Conservation (phyloP, 129 eudicot genomes). For the Calendula officinalis region DNA sequence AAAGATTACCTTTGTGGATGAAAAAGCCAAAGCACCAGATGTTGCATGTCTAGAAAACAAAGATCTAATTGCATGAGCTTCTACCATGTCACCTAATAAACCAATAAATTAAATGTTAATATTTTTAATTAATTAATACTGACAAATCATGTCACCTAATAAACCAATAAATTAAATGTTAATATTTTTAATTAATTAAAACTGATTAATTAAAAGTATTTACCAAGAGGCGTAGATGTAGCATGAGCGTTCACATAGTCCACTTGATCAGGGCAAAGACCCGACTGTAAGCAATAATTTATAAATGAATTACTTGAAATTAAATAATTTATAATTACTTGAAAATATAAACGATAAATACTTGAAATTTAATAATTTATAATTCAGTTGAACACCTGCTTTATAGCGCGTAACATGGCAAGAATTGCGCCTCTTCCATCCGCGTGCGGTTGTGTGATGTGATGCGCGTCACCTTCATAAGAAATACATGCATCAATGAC, state of each 20-base stretch:
- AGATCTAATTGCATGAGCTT: constrained; percentile 80
- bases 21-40: constrained; percentile 74
- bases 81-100: constrained; percentile 72
- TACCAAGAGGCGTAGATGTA: constrained; percentile 90
- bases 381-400: constrained; percentile 50
- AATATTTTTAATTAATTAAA: background rate
- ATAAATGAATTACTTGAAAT: too few relatives aligned
- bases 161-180: background rate
- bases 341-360: too few relatives aligned
- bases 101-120: background rate
- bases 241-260: constrained; percentile 98
- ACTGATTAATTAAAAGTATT: background rate
- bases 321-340: background rate
- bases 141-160: constrained; percentile 57
- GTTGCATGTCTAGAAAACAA: constrained; percentile 61
- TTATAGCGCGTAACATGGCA: constrained; percentile 84
- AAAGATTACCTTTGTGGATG: constrained; percentile 83
- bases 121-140: background rate
- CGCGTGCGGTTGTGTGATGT: constrained; percentile 88
- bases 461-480: constrained; percentile 86
- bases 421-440: constrained; percentile 92
- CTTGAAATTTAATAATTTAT: too few relatives aligned
- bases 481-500: background rate
- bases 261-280: constrained; percentile 73
- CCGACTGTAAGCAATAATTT: constrained; percentile 61